phyloP scores from a whole-genome alignment of 345 rosid genomes.

The Moringa oleifera region DNA sequence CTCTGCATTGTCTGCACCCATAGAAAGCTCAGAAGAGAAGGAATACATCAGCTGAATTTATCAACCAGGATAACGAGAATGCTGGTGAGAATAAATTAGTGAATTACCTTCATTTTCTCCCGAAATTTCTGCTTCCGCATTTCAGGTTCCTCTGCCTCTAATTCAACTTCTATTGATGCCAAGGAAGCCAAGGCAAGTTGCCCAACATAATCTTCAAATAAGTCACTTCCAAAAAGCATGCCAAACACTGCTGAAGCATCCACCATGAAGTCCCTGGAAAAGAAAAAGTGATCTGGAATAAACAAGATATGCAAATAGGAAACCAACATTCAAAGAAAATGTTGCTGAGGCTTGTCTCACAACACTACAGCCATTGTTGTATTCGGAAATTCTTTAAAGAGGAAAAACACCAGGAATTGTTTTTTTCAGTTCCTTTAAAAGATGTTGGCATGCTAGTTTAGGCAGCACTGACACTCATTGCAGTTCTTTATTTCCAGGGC shows the following conservation, averaged over 20 bases:
- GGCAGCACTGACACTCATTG: too few relatives aligned
- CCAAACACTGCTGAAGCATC: conserved; percentile 93
- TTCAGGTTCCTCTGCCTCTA: conserved; percentile 45
- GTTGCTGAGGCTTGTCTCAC: too few relatives aligned
- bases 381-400: too few relatives aligned
- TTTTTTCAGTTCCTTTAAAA: too few relatives aligned
- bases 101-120: conserved; percentile 65
- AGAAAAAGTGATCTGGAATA: background rate
- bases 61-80: background rate
- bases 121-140: conserved; percentile 39
- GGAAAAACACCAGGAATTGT: too few relatives aligned
- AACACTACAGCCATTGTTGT: too few relatives aligned
- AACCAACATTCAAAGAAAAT: too few relatives aligned
- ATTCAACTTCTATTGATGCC: conserved; percentile 50
- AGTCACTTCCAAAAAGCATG: conserved; percentile 87
- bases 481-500: too few relatives aligned
- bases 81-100: background rate
- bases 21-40: background rate
- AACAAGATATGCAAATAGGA: too few relatives aligned
- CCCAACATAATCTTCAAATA: conserved; percentile 88
- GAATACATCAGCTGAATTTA: background rate
- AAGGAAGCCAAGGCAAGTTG: conserved; percentile 76
- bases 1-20: conserved; percentile 56
- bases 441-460: too few relatives aligned
- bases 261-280: conserved; percentile 70